Evolutionary conservation across 345 rosid genomes (phyloP), one percentile per base, ranked within the genome.

Genomic region (Eucalyptus sideroxylon): DNA sequence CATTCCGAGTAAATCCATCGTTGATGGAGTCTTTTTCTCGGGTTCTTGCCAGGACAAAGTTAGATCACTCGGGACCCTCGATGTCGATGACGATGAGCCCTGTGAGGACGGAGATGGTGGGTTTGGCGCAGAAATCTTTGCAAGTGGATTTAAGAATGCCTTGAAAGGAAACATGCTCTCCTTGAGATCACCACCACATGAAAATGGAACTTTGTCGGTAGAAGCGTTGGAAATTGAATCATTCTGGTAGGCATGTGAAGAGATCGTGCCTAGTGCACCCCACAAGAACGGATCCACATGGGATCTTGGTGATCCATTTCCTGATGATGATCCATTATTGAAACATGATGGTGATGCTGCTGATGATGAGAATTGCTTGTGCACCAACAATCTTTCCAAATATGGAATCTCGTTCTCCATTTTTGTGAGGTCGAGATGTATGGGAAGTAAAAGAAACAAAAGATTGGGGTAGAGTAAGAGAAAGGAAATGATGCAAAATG

Each of bases 1-100:
- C 85, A 89, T 56, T 81, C 87, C 90, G 69, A 67, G 88, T 90
- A 90, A 77, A 77, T 77, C 83, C 83, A 77, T 37, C 31, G 88
- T 80, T 24, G 92, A 60, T 31, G 93, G 93, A 88, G 90, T 89
- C 82, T 88, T 83, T 81, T 88, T 88, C 50, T 87, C 23, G 44
- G 96, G 94, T 86, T 94, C 97, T 89, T 92, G 94, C 86, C 93
- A 91, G 91, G 95, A 94, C 92, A 97, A 92, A 88, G 94, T 89
- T 62, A 96, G 91, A 77, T 77, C 42, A 56, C 93, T 93, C 89
- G 97, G 96, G 87, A 92, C 90, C 80, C 92, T 95, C 13, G 94
- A 91, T 55, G 89, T 53, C 90, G 89, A 81, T 12, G 92, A 91
- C 37, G 91, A 85, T 65, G 90, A 87, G 49, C 87, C 50, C 26